Conservation (phyloP, 2,329 filamentous ascomycete genomes). For the Grosmannia serpens region DNA sequence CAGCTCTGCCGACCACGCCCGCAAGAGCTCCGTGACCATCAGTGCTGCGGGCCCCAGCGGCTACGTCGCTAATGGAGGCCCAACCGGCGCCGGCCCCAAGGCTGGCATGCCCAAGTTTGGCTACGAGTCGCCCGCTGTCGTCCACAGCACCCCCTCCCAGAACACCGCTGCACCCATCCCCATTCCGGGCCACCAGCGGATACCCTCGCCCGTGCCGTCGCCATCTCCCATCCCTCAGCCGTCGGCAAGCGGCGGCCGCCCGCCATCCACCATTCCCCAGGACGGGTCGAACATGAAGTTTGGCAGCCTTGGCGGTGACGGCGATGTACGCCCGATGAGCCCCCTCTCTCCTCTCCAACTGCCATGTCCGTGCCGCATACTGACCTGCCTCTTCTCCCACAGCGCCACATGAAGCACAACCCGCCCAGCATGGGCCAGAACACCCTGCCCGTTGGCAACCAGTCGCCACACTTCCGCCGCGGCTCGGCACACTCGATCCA, state of each 20-base stretch:
- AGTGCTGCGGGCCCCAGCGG: slow-evolving; percentile 68
- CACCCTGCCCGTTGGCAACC: slow-evolving; percentile 32
- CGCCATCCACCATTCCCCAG: slow-evolving; percentile 63
- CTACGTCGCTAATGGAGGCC: slow-evolving; percentile 65
- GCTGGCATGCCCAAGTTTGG: slow-evolving; percentile 65
- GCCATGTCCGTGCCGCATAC: slow-evolving; percentile 13
- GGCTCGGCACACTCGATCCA: slow-evolving; percentile 79
- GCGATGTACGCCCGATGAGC: slow-evolving; percentile 50
- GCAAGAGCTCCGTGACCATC: slow-evolving; percentile 88
- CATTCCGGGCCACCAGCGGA: slow-evolving; percentile 56
- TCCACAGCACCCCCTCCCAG: slow-evolving; percentile 55
- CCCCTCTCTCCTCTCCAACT: neutral
- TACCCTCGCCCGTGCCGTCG: slow-evolving; percentile 75
- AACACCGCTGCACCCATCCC: slow-evolving; percentile 43
- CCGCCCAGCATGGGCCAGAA: slow-evolving; percentile 47
- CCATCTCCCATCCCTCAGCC: slow-evolving; percentile 91
- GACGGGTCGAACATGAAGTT: slow-evolving; percentile 62
- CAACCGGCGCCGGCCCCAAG: slow-evolving; percentile 41
- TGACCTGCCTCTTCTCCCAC: slow-evolving; percentile 3
- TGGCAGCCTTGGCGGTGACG: slow-evolving; percentile 71
- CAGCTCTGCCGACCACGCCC: slow-evolving; percentile 56
- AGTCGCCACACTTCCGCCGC: slow-evolving; percentile 64
- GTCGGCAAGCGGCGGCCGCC: slow-evolving; percentile 71
- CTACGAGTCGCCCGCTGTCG: slow-evolving; percentile 57
- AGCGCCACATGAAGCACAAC: slow-evolving; percentile 57